phyloP scores from a whole-genome alignment of 768 basidiomycete genomes.

The Harrya chromipes region DNA sequence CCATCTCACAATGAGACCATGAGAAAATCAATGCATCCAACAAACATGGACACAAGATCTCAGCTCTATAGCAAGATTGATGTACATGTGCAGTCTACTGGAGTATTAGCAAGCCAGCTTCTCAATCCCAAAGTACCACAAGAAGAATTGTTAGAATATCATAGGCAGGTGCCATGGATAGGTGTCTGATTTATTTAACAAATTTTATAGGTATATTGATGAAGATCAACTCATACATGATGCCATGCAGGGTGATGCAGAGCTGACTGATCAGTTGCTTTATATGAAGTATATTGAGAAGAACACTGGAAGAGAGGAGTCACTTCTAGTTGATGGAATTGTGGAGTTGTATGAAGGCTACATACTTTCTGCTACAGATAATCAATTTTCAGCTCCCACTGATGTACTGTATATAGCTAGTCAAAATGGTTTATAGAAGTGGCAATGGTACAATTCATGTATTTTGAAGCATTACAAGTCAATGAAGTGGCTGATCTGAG shows the following conservation, averaged over 20 bases:
- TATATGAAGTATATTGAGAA: conserved; percentile 53
- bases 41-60: conserved; percentile 23
- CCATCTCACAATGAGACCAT: conserved; percentile 39
- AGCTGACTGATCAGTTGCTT: conserved; percentile 54
- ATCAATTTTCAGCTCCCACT: background rate
- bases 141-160: conserved; percentile 68
- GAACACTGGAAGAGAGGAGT: conserved; percentile 20
- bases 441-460: background rate
- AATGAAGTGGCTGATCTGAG: background rate
- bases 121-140: conserved; percentile 63
- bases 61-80: conserved; percentile 28
- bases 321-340: conserved; percentile 6
- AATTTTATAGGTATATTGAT: conserved; percentile 58
- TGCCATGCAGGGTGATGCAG: conserved; percentile 50
- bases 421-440: conserved; percentile 21
- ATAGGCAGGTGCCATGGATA: conserved; percentile 44
- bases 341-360: conserved; percentile 21
- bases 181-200: background rate
- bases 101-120: conserved; percentile 52
- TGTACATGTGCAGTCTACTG: conserved; percentile 44
- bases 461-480: too few relatives aligned
- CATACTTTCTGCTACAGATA: conserved; percentile 12
- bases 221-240: conserved; percentile 67
- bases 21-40: conserved; percentile 37
- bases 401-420: conserved; percentile 15